Evolutionary conservation across 345 rosid genomes (phyloP).

Genomic region (Acer yangbiense): DNA sequence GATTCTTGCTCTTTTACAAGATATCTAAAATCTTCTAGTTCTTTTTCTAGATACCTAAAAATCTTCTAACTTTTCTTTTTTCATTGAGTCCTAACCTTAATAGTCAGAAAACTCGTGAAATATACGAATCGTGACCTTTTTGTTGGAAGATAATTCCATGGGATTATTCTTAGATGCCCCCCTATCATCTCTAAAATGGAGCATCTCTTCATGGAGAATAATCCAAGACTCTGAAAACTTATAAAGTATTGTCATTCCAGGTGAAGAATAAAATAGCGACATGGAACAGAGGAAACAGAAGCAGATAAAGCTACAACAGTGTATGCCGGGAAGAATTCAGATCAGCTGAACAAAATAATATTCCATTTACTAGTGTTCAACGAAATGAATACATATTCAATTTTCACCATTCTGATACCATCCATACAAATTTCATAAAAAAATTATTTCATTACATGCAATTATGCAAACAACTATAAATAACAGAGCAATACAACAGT

Average conservation of each 20-base stretch:
- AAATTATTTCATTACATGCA: too few relatives aligned
- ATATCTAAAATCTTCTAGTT: background rate
- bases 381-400: background rate
- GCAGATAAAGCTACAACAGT: background rate
- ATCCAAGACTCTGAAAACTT: background rate
- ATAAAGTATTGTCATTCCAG: background rate
- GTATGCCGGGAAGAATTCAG: background rate
- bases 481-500: background rate
- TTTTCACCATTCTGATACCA: background rate
- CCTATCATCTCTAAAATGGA: background rate
- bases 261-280: background rate
- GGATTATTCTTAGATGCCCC: background rate
- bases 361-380: background rate
- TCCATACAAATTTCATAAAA: background rate
- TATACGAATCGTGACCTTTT: background rate
- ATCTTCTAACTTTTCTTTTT: background rate
- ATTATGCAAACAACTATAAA: background rate
- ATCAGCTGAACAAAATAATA: background rate
- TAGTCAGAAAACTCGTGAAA: background rate
- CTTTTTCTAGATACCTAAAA: background rate
- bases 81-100: background rate
- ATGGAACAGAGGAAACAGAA: background rate
- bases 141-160: background rate
- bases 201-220: background rate
- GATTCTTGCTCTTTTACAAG: background rate